These are phyloP conservation scores for Chaetoceros muelleri DNA, from an alignment of 108 stramenopile species.

Conservation along the genomic window DNA sequence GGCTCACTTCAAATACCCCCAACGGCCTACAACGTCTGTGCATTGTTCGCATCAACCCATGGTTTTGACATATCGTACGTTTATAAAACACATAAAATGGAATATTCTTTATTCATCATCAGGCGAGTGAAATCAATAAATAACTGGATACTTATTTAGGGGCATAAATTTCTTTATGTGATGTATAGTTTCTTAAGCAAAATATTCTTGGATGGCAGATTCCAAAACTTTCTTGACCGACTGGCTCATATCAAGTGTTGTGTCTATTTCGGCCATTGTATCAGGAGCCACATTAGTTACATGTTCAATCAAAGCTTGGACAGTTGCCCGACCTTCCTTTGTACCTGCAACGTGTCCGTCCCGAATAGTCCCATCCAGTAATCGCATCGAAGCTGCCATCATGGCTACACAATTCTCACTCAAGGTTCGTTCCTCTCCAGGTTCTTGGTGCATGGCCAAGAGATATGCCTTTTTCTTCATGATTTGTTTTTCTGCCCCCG, in stretches of 20 bases:
- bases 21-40: too few species aligned
- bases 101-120: too few species aligned
- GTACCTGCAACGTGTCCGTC: slow-evolving; percentile 49
- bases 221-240: slow-evolving; percentile 30
- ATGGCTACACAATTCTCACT: slow-evolving; percentile 58
- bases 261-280: slow-evolving; percentile 45
- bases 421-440: slow-evolving; percentile 26
- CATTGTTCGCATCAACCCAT: too few species aligned
- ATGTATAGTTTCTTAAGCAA: too few species aligned
- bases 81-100: too few species aligned
- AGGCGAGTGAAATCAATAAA: too few species aligned
- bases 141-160: too few species aligned
- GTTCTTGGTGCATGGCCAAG: slow-evolving; percentile 76
- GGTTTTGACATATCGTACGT: too few species aligned
- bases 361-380: slow-evolving; percentile 42
- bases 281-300: slow-evolving; percentile 32
- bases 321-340: slow-evolving; percentile 28
- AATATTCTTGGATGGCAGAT: slow-evolving; percentile 42
- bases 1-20: too few species aligned
- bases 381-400: slow-evolving; percentile 67
- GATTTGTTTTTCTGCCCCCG: slow-evolving; percentile 43
- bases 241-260: slow-evolving; percentile 42
- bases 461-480: slow-evolving; percentile 46
- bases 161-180: too few species aligned
- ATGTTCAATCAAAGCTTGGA: slow-evolving; percentile 36